phyloP scores from a whole-genome alignment of 495 filamentous ascomycete species.

The Cairneyella variabilis region DNA sequence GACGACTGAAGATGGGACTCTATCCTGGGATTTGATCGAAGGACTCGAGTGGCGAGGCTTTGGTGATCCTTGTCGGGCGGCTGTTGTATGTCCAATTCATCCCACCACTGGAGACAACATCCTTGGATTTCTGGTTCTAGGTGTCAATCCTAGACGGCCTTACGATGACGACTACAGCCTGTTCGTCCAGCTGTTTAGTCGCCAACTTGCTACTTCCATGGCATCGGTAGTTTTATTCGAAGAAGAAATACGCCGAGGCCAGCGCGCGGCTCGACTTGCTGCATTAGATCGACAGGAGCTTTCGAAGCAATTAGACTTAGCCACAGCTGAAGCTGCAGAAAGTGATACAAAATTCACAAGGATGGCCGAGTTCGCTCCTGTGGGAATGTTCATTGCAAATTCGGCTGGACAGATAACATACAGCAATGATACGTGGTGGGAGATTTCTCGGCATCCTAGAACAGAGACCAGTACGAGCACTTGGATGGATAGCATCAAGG shows the following conservation, averaged over 20 bases:
- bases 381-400: slow-evolving; percentile 70
- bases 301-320: slow-evolving; percentile 59
- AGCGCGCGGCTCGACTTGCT: slow-evolving; percentile 60
- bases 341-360: slow-evolving; percentile 69
- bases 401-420: slow-evolving; percentile 58
- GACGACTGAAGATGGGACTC: slow-evolving; percentile 50
- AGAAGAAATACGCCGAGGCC: slow-evolving; percentile 66
- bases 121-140: slow-evolving; percentile 66
- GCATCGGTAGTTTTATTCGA: slow-evolving; percentile 71
- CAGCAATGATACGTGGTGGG: slow-evolving; percentile 67
- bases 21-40: slow-evolving; percentile 44
- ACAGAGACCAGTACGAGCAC: slow-evolving; percentile 41
- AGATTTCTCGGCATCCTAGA: slow-evolving; percentile 56
- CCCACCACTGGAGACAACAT: slow-evolving; percentile 58
- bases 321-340: slow-evolving; percentile 64
- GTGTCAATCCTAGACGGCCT: slow-evolving; percentile 62
- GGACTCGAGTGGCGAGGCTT: slow-evolving; percentile 62
- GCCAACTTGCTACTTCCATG: slow-evolving; percentile 66
- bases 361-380: slow-evolving; percentile 71
- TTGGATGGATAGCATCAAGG: slow-evolving; percentile 65
- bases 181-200: slow-evolving; percentile 64
- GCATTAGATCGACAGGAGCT: slow-evolving; percentile 63
- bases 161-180: slow-evolving; percentile 69
- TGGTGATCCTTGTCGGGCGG: slow-evolving; percentile 57
- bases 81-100: slow-evolving; percentile 67